phyloP scores from a whole-genome alignment of 2,329 filamentous ascomycete species.

The Dothideomycetes sp. region DNA sequence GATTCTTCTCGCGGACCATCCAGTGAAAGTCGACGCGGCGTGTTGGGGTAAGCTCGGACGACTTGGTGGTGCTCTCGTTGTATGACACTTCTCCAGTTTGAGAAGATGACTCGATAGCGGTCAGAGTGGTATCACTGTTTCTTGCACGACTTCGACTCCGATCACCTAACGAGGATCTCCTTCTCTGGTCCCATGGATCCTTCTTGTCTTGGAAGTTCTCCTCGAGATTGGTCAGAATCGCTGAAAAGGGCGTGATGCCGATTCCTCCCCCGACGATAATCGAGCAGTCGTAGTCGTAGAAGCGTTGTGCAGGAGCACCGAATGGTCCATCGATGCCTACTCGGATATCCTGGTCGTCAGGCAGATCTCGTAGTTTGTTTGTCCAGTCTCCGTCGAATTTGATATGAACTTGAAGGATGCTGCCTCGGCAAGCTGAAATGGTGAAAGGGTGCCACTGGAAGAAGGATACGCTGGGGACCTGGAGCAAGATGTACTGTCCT shows the following conservation, averaged over 20 bases:
- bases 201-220: too few species aligned
- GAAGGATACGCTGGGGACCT: constrained; percentile 40
- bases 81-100: too few species aligned
- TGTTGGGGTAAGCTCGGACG: too few species aligned
- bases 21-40: constrained; percentile 50
- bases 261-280: constrained; percentile 48
- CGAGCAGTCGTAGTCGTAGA: constrained; percentile 46
- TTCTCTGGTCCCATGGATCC: too few species aligned
- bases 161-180: too few species aligned
- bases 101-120: too few species aligned
- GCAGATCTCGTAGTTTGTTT: constrained; percentile 28
- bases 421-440: constrained; percentile 43
- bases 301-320: constrained; percentile 47
- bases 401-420: constrained; percentile 45
- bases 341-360: constrained; percentile 28
- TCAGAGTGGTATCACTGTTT: too few species aligned
- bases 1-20: constrained; percentile 47
- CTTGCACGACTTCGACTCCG: too few species aligned
- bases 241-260: constrained; percentile 47
- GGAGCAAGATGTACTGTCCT: constrained; percentile 48
- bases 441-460: constrained; percentile 53
- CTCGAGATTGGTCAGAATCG: constrained; percentile 45
- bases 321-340: constrained; percentile 48
- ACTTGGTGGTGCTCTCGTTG: too few species aligned
- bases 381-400: constrained; percentile 51